These are phyloP conservation scores for Boletus rubropictus DNA, from an alignment of 768 basidiomycete species.

Conservation along the genomic window DNA sequence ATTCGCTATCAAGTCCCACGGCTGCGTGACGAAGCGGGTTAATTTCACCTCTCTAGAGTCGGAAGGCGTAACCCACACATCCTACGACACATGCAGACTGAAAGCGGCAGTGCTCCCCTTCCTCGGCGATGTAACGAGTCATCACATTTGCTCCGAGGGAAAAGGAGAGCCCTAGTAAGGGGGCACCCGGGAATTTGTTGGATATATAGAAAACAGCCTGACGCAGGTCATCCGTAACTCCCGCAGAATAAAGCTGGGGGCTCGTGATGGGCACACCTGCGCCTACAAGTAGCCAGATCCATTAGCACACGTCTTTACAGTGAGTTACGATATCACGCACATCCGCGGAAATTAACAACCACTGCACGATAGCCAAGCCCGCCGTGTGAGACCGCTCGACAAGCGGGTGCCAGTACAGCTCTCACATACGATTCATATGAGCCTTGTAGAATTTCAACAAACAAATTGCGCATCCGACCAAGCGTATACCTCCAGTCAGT, in stretches of 20 bases:
- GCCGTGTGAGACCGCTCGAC: constrained; percentile 64
- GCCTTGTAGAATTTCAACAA: constrained; percentile 38
- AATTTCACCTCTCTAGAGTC: constrained; percentile 10
- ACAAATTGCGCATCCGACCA: background rate
- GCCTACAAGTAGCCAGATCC: constrained; percentile 40
- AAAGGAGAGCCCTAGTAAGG: constrained; percentile 83
- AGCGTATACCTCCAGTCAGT: constrained; percentile 28
- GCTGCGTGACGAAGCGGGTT: constrained; percentile 29
- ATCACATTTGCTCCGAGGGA: constrained; percentile 91
- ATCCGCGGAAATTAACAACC: constrained; percentile 91
- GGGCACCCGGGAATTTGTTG: constrained; percentile 67
- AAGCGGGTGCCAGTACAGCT: constrained; percentile 70
- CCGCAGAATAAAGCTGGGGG: constrained; percentile 80
- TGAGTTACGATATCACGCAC: constrained; percentile 40
- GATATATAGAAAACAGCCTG: constrained; percentile 74
- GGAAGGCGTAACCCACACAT: constrained; percentile 50
- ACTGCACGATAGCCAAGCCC: constrained; percentile 87
- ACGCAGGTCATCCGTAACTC: constrained; percentile 85
- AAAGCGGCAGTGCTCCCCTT: constrained; percentile 59
- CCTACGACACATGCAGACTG: constrained; percentile 62
- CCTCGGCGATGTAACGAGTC: constrained; percentile 84
- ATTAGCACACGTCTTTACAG: constrained; percentile 12
- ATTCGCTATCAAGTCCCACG: constrained; percentile 45
- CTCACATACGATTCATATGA: constrained; percentile 90
- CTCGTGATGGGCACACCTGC: constrained; percentile 82